A percentile compares a stretch with the other conserved stretches of the same genome.
phyloP scores from a whole-genome alignment of 2,329 filamentous ascomycete species.

The Pyricularia sp. region DNA sequence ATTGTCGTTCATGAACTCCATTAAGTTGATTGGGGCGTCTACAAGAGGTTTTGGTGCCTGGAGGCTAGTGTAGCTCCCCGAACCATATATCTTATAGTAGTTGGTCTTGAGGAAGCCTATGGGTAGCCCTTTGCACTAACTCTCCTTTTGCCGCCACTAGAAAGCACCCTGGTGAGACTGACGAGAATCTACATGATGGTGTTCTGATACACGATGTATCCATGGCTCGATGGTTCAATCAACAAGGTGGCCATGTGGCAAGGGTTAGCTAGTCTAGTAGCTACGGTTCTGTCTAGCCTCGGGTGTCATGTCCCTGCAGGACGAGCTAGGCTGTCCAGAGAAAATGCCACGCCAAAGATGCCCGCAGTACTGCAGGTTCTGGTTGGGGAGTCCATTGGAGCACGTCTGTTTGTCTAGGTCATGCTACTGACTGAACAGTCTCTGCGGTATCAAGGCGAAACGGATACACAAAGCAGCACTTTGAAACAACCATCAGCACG shows the following conservation, averaged over 20 bases:
- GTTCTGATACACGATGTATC: not conserved
- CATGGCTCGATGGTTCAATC: not conserved
- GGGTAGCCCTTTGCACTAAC: not conserved
- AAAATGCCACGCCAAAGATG: not conserved
- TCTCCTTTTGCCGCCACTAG: not conserved
- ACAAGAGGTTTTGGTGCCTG: not conserved
- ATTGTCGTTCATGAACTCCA: not conserved
- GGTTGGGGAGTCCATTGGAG: not conserved
- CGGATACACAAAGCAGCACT: not conserved
- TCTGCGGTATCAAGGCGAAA: not conserved
- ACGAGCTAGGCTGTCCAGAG: not conserved
- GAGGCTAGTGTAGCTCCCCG: not conserved
- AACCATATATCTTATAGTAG: not conserved
- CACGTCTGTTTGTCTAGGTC: not conserved
- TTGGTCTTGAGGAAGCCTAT: not conserved
- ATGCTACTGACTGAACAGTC: not conserved
- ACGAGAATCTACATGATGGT: not conserved
- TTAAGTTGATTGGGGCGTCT: not conserved
- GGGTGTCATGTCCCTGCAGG: not conserved
- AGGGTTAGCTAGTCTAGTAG: not conserved
- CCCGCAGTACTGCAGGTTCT: not conserved
- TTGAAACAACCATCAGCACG: not conserved
- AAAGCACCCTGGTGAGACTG: not conserved
- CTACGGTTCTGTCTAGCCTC: not conserved
- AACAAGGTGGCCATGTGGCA: not conserved